Conservation (phyloP, 768 basidiomycete species). For the Chiua virens region DNA sequence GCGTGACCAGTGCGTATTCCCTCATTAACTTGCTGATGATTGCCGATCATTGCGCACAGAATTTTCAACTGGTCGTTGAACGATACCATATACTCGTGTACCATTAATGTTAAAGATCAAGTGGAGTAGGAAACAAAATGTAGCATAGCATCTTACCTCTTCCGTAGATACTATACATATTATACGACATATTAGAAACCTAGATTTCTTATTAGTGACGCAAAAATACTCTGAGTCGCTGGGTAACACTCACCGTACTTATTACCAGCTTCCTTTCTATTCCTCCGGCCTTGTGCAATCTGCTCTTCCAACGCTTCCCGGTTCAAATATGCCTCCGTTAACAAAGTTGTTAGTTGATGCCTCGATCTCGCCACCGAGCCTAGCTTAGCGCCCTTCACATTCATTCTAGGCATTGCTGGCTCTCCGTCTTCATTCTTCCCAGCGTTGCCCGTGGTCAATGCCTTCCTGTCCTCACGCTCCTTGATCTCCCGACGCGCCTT, state of each 20-base stretch:
- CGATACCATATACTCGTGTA: background rate
- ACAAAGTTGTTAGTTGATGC: slow-evolving; percentile 77
- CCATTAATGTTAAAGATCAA: background rate
- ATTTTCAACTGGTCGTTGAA: slow-evolving; percentile 27
- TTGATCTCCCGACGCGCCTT: slow-evolving; percentile 71
- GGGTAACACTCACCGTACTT: slow-evolving; percentile 73
- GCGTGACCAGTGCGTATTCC: slow-evolving; percentile 44
- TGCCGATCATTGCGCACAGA: slow-evolving; percentile 16
- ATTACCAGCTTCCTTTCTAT: slow-evolving; percentile 87
- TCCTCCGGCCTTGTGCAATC: slow-evolving; percentile 80
- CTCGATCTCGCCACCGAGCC: slow-evolving; percentile 68
- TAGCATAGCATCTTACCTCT: slow-evolving; percentile 24
- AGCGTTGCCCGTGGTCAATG: slow-evolving; percentile 60
- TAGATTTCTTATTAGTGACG: background rate
- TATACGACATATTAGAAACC: slow-evolving; percentile 22
- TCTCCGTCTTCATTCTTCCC: slow-evolving; percentile 42
- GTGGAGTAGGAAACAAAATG: slow-evolving; percentile 1
- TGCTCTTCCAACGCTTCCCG: slow-evolving; percentile 79
- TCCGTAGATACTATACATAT: slow-evolving; percentile 20
- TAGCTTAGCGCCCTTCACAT: slow-evolving; percentile 74
- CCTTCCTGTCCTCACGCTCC: slow-evolving; percentile 75
- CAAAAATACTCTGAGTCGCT: too few species aligned
- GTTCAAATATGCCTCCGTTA: slow-evolving; percentile 82
- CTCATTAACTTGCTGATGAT: background rate
- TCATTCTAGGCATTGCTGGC: slow-evolving; percentile 72